Conservation (phyloP, 352 stramenopile genomes). For the Saprolegnia diclina region DNA sequence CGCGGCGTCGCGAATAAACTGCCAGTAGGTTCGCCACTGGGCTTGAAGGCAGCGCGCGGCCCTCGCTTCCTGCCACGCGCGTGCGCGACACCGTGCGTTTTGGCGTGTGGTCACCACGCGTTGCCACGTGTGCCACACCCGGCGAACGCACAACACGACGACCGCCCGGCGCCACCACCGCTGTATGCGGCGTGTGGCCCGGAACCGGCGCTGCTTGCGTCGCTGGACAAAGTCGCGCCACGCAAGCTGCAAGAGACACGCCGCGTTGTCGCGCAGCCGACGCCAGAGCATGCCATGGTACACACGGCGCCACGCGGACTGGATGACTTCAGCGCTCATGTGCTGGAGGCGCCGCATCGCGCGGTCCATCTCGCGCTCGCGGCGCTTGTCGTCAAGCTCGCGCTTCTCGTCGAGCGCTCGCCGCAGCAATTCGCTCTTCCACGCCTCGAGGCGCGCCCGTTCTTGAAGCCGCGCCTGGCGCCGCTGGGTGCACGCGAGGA, state of each 20-base stretch:
- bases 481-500: slow-evolving; percentile 4
- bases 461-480: slow-evolving; percentile 12
- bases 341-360: slow-evolving; percentile 5
- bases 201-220: background rate
- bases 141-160: background rate
- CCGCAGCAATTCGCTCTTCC: slow-evolving; percentile 12
- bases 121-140: background rate
- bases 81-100: too few species aligned
- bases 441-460: slow-evolving; percentile 4
- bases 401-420: slow-evolving; percentile 8
- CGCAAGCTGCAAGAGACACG: slow-evolving; percentile 11
- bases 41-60: background rate
- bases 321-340: slow-evolving; percentile 6
- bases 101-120: too few species aligned
- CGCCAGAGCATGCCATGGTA: slow-evolving; percentile 12
- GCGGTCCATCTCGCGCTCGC: slow-evolving; percentile 14
- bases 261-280: slow-evolving; percentile 13
- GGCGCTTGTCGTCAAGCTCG: slow-evolving; percentile 22
- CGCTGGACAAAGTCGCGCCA: background rate
- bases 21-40: slow-evolving; percentile 27
- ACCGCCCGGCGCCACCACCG: slow-evolving; percentile 11
- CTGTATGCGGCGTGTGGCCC: background rate
- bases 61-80: slow-evolving; percentile 20
- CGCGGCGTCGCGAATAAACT: slow-evolving; percentile 23
- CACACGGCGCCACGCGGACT: slow-evolving; percentile 4